These are phyloP conservation scores for Aspergillus fischeri DNA, from an alignment of 2,329 filamentous ascomycete genomes.

Conservation along the genomic window DNA sequence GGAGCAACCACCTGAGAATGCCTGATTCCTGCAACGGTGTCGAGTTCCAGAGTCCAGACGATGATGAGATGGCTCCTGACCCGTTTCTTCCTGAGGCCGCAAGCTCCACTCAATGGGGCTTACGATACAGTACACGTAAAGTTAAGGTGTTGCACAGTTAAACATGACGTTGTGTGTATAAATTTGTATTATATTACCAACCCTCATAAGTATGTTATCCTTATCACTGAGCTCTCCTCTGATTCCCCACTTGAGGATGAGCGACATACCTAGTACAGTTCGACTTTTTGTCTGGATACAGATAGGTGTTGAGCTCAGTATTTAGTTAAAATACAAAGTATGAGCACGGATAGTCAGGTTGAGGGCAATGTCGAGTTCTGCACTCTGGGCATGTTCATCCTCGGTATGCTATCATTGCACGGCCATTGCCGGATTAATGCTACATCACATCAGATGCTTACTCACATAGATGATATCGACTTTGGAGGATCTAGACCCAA, in stretches of 20 bases:
- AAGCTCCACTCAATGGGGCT: slow-evolving; percentile 15
- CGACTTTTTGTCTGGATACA: not conserved
- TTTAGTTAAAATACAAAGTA: not conserved
- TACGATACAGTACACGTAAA: slow-evolving; percentile 17
- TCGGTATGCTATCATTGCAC: slow-evolving; percentile 43
- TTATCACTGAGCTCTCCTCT: not conserved
- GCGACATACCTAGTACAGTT: not conserved
- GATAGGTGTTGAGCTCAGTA: not conserved
- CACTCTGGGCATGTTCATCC: slow-evolving; percentile 62
- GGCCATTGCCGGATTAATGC: not conserved
- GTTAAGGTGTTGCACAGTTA: not conserved
- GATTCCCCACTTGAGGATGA: slow-evolving; percentile 5
- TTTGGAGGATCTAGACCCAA: slow-evolving; percentile 67
- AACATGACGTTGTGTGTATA: slow-evolving; percentile 19
- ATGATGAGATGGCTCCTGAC: slow-evolving; percentile 20
- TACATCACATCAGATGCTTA: slow-evolving; percentile 11
- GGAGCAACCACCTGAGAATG: not conserved
- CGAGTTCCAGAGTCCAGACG: slow-evolving; percentile 6
- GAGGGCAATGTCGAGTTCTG: slow-evolving; percentile 50
- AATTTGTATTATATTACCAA: slow-evolving; percentile 4
- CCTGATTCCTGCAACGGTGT: slow-evolving; percentile 11
- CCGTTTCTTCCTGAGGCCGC: slow-evolving; percentile 15
- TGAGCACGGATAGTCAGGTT: not conserved
- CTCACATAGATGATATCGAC: slow-evolving; percentile 78
- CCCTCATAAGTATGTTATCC: not conserved